These are phyloP conservation scores for Cladorrhinum sp. DNA, from an alignment of 2,329 filamentous ascomycete genomes.

Conservation along the genomic window DNA sequence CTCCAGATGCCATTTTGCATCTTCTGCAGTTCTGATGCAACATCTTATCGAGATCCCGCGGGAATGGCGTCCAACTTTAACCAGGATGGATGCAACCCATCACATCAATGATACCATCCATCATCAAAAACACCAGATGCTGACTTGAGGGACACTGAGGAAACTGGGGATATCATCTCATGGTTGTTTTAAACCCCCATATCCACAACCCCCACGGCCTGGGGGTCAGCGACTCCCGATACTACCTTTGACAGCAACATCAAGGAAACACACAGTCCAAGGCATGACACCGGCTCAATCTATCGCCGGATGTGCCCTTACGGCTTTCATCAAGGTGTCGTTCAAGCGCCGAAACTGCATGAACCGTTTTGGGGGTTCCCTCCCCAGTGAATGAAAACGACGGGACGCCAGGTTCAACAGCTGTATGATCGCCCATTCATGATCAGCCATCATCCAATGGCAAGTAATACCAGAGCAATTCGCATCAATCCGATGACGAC, in stretches of 20 bases:
- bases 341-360: slow-evolving; percentile 10
- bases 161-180: no score
- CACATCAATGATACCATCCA: neutral
- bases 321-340: neutral
- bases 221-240: neutral
- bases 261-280: neutral
- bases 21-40: neutral
- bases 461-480: no score
- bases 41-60: neutral
- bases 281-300: slow-evolving; percentile 2
- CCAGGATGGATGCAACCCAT: neutral
- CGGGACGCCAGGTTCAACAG: neutral
- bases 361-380: slow-evolving; percentile 12
- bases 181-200: no score
- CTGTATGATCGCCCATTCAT: slow-evolving; percentile 12
- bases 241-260: neutral
- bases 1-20: no score
- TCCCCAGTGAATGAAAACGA: neutral
- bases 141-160: no score
- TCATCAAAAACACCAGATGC: neutral
- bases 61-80: neutral
- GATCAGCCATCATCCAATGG: neutral
- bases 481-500: neutral
- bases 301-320: neutral
- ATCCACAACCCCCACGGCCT: neutral